Evolutionary conservation across 176 grass and related monocot genomes (phyloP).

Genomic region (Dendrocalamus sinicus): DNA sequence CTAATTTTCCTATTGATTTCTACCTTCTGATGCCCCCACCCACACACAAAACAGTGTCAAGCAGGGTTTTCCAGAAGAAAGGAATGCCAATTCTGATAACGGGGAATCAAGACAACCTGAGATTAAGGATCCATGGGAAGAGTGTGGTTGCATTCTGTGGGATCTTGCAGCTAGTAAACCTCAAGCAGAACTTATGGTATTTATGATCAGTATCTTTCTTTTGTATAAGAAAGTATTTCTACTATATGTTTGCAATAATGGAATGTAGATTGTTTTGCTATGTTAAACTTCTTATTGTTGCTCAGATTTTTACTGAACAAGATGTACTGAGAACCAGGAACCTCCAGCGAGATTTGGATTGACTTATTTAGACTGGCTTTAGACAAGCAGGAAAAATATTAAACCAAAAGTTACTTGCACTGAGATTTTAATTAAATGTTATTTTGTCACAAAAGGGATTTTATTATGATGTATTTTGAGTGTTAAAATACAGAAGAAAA

Average conservation of each 20-base stretch:
- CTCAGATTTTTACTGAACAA: background rate
- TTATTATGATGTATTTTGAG: background rate
- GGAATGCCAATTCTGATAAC: slow-evolving; percentile 34
- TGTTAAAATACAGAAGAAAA: background rate
- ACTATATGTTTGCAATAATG: slow-evolving; percentile 11
- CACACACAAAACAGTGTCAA: slow-evolving; percentile 25
- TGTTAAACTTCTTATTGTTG: background rate
- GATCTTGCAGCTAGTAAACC: slow-evolving; percentile 75
- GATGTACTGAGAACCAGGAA: background rate
- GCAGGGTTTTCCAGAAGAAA: slow-evolving; percentile 49
- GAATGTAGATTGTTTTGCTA: background rate
- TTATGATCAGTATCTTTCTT: slow-evolving; percentile 14
- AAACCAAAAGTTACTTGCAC: background rate
- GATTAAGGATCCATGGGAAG: slow-evolving; percentile 80
- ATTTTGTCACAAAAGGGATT: background rate
- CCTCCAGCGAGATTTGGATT: background rate
- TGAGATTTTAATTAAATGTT: background rate
- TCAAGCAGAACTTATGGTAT: slow-evolving; percentile 93
- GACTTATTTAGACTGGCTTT: slow-evolving; percentile 32
- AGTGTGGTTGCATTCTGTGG: slow-evolving; percentile 83
- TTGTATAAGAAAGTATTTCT: slow-evolving; percentile 13
- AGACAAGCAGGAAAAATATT: background rate
- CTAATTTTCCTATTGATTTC: slow-evolving; percentile 12
- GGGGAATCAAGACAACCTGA: slow-evolving; percentile 19
- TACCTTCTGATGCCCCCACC: slow-evolving; percentile 12